phyloP scores from a whole-genome alignment of 768 basidiomycete genomes.

The Suillus bovinus region DNA sequence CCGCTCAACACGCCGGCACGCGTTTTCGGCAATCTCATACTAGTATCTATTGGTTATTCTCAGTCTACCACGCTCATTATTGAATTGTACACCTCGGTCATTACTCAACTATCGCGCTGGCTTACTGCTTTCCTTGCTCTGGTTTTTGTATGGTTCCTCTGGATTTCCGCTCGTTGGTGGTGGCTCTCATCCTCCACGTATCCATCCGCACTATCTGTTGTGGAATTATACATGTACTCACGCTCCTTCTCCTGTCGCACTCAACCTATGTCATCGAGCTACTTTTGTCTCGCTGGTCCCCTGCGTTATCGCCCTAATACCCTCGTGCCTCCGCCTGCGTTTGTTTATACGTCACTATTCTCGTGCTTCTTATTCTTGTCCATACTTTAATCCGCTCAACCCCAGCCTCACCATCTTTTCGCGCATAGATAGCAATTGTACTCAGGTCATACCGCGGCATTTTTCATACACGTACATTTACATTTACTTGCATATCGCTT shows the following conservation, averaged over 20 bases:
- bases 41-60: constrained; percentile 9
- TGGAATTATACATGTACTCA: constrained; percentile 36
- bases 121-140: constrained; percentile 9
- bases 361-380: constrained; percentile 1
- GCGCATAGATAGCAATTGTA: constrained; percentile 9
- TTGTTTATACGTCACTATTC: constrained; percentile 8
- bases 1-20: not conserved
- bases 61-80: constrained; percentile 8
- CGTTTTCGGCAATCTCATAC: not conserved
- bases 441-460: not conserved
- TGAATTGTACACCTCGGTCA: constrained; percentile 1
- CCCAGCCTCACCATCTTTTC: not conserved
- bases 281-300: not conserved
- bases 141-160: constrained; percentile 13
- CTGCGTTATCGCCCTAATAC: constrained; percentile 1
- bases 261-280: not conserved
- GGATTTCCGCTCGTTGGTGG: constrained; percentile 15
- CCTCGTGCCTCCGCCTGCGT: not conserved
- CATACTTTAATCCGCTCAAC: not conserved
- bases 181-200: constrained; percentile 14
- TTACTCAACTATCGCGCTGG: constrained; percentile 14
- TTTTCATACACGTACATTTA: constrained; percentile 5
- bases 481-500: constrained; percentile 6
- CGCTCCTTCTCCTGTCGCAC: constrained; percentile 8
- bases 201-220: constrained; percentile 20